Conservation (phyloP, 768 basidiomycete genomes). For the Leccinum longicurvipes region DNA sequence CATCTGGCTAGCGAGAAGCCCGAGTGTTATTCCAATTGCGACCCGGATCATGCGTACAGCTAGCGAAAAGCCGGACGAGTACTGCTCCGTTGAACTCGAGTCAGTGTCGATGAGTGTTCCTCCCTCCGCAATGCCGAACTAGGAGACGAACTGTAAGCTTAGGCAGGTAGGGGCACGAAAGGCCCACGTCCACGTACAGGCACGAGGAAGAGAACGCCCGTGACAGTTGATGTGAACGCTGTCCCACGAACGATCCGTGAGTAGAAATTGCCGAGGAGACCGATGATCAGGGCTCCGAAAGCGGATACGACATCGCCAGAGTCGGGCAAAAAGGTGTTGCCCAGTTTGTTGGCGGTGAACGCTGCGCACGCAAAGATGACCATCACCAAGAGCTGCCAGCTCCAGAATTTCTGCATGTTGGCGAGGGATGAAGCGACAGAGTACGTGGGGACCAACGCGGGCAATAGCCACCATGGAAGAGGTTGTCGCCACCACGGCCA, state of each 20-base stretch:
- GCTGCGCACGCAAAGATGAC: constrained; percentile 76
- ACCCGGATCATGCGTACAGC: constrained; percentile 83
- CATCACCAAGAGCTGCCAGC: constrained; percentile 75
- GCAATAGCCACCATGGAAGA: constrained; percentile 79
- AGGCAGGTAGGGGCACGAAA: not conserved
- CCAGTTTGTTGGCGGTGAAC: constrained; percentile 66
- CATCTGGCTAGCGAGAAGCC: constrained; percentile 78
- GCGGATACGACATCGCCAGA: constrained; percentile 74
- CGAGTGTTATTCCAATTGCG: constrained; percentile 82
- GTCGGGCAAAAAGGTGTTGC: constrained; percentile 58
- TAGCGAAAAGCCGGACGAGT: constrained; percentile 74
- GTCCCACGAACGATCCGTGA: constrained; percentile 73
- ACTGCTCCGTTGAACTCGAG: constrained; percentile 54
- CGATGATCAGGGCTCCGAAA: constrained; percentile 73
- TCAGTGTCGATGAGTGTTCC: constrained; percentile 57
- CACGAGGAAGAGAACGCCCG: constrained; percentile 86
- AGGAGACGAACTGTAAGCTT: constrained; percentile 18
- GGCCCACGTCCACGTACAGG: constrained; percentile 52
- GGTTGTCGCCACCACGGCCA: constrained; percentile 80
- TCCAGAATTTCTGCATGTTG: constrained; percentile 71
- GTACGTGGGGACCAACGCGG: constrained; percentile 74
- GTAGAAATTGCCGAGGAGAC: constrained; percentile 79
- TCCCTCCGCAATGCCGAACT: constrained; percentile 76
- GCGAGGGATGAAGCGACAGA: constrained; percentile 70
- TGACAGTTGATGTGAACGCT: constrained; percentile 90